These are phyloP conservation scores for Diaporthe sp. DNA, from an alignment of 2,329 filamentous ascomycete genomes.

Conservation along the genomic window DNA sequence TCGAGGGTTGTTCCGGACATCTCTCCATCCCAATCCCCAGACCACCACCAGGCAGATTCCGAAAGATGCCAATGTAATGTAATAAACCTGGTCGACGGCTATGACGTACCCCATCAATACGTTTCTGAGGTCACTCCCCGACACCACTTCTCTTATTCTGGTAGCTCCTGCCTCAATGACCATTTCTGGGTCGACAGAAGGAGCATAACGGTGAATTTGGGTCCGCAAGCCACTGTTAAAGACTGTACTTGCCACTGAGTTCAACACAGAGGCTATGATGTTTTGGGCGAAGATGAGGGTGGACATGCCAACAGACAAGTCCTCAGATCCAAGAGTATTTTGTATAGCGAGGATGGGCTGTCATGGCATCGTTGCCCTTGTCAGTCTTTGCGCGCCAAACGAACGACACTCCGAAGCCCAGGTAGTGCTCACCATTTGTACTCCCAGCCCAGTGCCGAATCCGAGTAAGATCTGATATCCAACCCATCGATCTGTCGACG, in stretches of 20 bases:
- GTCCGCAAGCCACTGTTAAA: neutral
- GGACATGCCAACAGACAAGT: neutral
- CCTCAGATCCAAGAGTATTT: neutral
- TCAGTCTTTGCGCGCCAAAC: neutral
- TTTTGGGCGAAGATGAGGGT: conserved; percentile 3
- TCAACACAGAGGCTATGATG: neutral
- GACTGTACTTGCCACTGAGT: neutral
- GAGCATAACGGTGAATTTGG: neutral
- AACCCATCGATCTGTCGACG: neutral
- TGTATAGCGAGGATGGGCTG: neutral
- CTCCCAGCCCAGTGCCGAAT: conserved; percentile 1
- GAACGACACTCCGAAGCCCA: neutral
- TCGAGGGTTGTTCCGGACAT: neutral
- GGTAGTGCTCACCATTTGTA: conserved; percentile 13
- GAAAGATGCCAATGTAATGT: neutral
- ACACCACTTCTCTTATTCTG: neutral
- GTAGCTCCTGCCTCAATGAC: neutral
- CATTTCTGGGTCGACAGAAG: neutral
- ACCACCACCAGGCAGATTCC: neutral
- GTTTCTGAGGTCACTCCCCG: neutral
- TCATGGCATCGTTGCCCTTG: neutral
- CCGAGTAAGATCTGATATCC: conserved; percentile 16
- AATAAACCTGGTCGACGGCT: neutral
- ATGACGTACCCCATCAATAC: neutral
- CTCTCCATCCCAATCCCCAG: neutral